Evolutionary conservation across 257 asterid genomes (phyloP).

Genomic region (Rubia yunnanensis): DNA sequence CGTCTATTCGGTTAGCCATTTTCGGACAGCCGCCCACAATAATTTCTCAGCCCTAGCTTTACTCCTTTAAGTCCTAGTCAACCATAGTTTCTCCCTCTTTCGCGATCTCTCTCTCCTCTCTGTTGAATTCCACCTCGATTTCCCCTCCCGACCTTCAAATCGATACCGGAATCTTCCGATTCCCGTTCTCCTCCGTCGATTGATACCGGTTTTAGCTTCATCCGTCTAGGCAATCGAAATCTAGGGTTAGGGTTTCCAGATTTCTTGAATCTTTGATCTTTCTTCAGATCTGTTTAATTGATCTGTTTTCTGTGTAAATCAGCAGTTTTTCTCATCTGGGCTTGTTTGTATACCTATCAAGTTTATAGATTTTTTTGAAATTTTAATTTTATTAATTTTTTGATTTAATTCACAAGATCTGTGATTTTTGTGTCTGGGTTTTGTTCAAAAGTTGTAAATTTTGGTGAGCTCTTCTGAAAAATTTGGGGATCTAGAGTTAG

Average conservation of each 20-base stretch:
- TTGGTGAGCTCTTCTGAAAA: no score
- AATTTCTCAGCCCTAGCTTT: constrained; percentile 13
- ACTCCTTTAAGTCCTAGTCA: constrained; percentile 13
- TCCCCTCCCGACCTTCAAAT: constrained; percentile 6
- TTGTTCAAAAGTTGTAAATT: neutral
- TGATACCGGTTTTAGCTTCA: constrained; percentile 8
- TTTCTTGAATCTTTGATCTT: neutral
- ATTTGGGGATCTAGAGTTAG: constrained; percentile 19
- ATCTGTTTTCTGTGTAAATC: constrained; percentile 6
- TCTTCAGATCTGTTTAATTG: constrained; percentile 9
- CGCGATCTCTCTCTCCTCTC: constrained; percentile 5
- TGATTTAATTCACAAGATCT: neutral
- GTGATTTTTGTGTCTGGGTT: neutral
- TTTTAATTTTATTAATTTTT: neutral
- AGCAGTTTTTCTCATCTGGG: neutral
- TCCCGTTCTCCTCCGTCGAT: constrained; percentile 7
- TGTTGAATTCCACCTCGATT: constrained; percentile 7
- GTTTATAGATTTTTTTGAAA: no score
- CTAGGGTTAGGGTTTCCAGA: constrained; percentile 23
- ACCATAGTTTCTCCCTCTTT: neutral
- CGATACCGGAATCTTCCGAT: constrained; percentile 5
- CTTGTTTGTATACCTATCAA: neutral
- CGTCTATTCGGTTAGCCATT: neutral
- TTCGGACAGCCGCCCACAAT: constrained; percentile 16
- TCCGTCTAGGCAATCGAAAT: neutral